Base-by-base conservation (phyloP, 345 rosid genomes). In the Physaria fendleri region DNA sequence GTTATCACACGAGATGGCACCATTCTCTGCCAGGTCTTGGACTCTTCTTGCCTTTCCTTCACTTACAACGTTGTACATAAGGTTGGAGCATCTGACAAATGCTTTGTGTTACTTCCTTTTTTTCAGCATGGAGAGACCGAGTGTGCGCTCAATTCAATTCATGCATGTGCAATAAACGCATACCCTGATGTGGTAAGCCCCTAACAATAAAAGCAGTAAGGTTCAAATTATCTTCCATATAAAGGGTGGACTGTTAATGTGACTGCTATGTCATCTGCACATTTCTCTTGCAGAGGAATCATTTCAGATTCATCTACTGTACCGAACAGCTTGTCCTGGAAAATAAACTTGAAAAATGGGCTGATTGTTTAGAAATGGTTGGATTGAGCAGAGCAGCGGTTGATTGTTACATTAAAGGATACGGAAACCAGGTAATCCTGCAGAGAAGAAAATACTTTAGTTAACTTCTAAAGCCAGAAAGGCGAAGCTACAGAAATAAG, bases 1-100 rank as follows among this genome's bases (percentile, higher is more conserved):
- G 22, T 75, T 53, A 15, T 77, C 27, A 30, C 18, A 53, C 58
- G 68, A 23, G 65, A 65, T 47, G 79, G 78, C 24, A 16, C 76
- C 75, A 51, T 81, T 69, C 50, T 44, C 63, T 91, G 96, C 69
- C 98, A 91, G 95, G 96, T 91, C 23, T 50, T 50, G 30, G 12
- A 46, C 28, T 63, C 64, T 73, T 62, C 59, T 34, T 8, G 29
- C 28, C 13, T 42, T 49, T 13, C 22, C 34, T 25, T 12, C 58
- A 47, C 23, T 50, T 67, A 5, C 35, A 42, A 5, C 35, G 34
- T 34, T 5, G 1, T 58, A 40, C 22, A 12, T 20, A 32, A 30
- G 11, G 13, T 35, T 44, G 53, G 11, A 29, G 35, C 13, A 22
- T 39, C 30, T 62, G 34, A 35, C 2, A 10, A 32, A 10, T 32